Conservation (phyloP, 2,329 filamentous ascomycete species). For the Pseudogymnoascus sp. region DNA sequence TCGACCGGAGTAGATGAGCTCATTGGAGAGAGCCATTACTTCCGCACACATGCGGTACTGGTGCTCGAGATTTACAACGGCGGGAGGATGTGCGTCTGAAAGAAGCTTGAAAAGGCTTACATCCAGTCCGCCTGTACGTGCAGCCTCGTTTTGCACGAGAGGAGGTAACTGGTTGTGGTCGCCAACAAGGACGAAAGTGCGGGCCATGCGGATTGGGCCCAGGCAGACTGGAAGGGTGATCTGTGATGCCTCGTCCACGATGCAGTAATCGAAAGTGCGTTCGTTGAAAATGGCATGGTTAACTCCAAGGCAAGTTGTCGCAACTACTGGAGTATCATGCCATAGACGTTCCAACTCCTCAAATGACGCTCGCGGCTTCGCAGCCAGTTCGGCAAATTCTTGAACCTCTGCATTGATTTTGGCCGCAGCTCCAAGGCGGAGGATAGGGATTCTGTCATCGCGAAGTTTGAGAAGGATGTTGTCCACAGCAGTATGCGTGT, state of each 20-base stretch:
- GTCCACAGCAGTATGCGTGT: constrained; percentile 96
- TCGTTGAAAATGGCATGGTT: constrained; percentile 83
- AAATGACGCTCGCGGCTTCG: constrained; percentile 63
- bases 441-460: constrained; percentile 64
- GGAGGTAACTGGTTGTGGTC: constrained; percentile 96
- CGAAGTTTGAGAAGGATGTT: constrained; percentile 93
- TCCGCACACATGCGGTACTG: constrained; percentile 99
- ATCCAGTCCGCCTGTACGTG: constrained; percentile 77
- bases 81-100: constrained; percentile 77
- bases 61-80: constrained; percentile 85
- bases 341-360: constrained; percentile 79
- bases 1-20: constrained; percentile 82
- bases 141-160: constrained; percentile 85
- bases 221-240: constrained; percentile 93
- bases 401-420: constrained; percentile 86
- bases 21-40: constrained; percentile 89
- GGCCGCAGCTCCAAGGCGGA: constrained; percentile 75
- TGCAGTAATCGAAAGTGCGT: constrained; percentile 92
- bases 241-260: constrained; percentile 95
- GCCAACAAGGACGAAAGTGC: constrained; percentile 87
- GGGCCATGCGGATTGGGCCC: constrained; percentile 86
- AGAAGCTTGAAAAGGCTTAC: constrained; percentile 89
- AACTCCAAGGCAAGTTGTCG: constrained; percentile 88
- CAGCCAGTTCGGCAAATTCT: constrained; percentile 72
- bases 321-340: constrained; percentile 80